Base-by-base conservation (phyloP, 129 eudicot species). In the Escallonia rubra region DNA sequence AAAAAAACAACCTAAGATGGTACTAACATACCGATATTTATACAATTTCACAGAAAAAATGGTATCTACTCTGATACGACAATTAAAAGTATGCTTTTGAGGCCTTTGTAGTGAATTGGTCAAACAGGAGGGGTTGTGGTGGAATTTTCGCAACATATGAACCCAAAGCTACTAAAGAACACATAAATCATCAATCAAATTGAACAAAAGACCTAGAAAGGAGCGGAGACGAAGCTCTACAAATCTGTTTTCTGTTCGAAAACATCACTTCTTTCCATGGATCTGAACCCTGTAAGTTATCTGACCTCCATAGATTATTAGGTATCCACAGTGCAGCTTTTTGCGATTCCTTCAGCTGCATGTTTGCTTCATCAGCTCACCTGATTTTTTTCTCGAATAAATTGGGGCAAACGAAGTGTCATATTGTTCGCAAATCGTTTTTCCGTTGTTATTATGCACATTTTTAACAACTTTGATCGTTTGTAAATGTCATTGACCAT, bases 221-320 rank as follows among this genome's bases (percentile, higher is more conserved):
- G 65, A 55, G 63, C 64, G 63, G 49, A 59, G 43, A 66, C 50
- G 49, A 68, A 63, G 57, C 58, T 6, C 43, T 57, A 63, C 57
- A 72, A 46, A 23, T 62, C 48, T 41, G 68, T 63, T 68, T 54
- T 43, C 59, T 45, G 73, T n/a, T 23, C 59, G 52, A 15, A 41
- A 46, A 64, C 53, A 63, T 68, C 71, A 67, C 45, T 70, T 60
- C 3, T 16, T 6, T 42, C 45, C 59, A 84, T 84, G 89, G 89
- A 84, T 80, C 85, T 75, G 67, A 83, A 73, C 57, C 83, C 82
- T 23, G 89, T 84, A 69, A 59, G 76, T 60, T 47, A 51, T 45
- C 8, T 49, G 61, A 15, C 16, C 64, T 43, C 41, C 45, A 41
- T 23, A 23, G 34, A 23, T 23, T 23, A 23, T 23, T 23, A 23